A percentile compares a stretch with the other conserved stretches of the same genome.
phyloP scores from a whole-genome alignment of 805 yeast species.

The Phaffomyces antillensis region DNA sequence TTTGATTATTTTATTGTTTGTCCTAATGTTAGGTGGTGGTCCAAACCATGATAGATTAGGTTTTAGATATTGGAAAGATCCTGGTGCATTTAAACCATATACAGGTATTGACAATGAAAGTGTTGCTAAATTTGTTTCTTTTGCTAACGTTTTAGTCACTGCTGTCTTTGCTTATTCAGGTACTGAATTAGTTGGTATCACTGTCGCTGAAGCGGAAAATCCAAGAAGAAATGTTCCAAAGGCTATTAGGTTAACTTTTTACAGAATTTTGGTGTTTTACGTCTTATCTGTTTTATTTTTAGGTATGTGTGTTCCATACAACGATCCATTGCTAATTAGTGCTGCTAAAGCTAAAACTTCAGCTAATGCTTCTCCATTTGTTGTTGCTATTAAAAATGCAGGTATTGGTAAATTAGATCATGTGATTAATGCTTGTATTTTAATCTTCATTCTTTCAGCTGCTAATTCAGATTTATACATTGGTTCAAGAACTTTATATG shows the following conservation, averaged over 20 bases:
- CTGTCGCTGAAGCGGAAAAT: constrained; percentile 40
- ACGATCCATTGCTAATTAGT: constrained; percentile 39
- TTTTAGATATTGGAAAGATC: constrained; percentile 58
- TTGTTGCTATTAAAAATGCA: constrained; percentile 58
- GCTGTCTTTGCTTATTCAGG: constrained; percentile 69
- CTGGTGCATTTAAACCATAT: constrained; percentile 51
- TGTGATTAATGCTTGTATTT: constrained; percentile 70
- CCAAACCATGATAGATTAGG: constrained; percentile 68
- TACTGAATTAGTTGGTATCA: constrained; percentile 50
- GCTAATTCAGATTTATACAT: constrained; percentile 74
- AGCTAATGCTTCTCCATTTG: constrained; percentile 78
- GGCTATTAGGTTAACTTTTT: constrained; percentile 48
- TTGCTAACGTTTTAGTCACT: constrained; percentile 50
- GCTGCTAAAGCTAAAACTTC: constrained; percentile 47
- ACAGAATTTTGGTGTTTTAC: constrained; percentile 72
- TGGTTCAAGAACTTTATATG: constrained; percentile 70
- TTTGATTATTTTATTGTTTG: constrained; percentile 56
- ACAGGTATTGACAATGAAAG: constrained; percentile 27
- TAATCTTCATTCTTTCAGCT: constrained; percentile 74
- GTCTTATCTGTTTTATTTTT: constrained; percentile 46
- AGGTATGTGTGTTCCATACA: constrained; percentile 71
- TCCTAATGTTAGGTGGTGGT: constrained; percentile 69
- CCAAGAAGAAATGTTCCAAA: constrained; percentile 43
- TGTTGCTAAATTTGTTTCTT: constrained; percentile 43
- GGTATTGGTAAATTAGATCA: constrained; percentile 65